Evolutionary conservation across 2,329 filamentous ascomycete species (phyloP), one percentile per base, ranked within the genome.

Genomic region (Talaromyces sp.): DNA sequence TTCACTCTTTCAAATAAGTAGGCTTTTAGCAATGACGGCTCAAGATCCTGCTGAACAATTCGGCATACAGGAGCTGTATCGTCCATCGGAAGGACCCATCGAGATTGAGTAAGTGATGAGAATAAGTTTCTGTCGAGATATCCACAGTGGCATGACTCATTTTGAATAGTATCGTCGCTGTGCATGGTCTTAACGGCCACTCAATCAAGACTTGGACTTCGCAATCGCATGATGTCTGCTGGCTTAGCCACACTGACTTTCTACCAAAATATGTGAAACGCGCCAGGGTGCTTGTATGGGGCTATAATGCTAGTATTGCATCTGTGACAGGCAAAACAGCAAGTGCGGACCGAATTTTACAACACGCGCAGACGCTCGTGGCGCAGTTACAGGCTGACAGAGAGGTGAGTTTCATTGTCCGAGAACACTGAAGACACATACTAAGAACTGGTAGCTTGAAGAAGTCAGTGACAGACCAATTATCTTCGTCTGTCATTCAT

Each of bases 181-280:
- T 80, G 35, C 77, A 79, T 66, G 76, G 77, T 16, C 72, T 80
- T 14, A 76, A 76, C 65, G 77, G 77, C 14, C 66, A 79, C 62
- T 70, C 73, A 5, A 69, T 71, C 31, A 69, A 69, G 31, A 77
- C 77, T 52, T 80, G 77, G 76, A 75, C 73, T n/a, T 69, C 72
- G 18, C 60, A 69, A 23, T 67, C 71, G 50, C 66, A 65, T 5
- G 69, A 67, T 3, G 67, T 72, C 33, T 73, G 67, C 65, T 79
- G 77, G 77, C 69, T 80, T n/a, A 64, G 63, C 54, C 48, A 55
- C 9, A 1, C 25, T 33, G 67, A 77, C 64, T 69, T 66, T 33
- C 39, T 80, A 25, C 75, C 75, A 18, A 69, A 64, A 40, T 69
- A 75, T 58, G 62, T 75, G 5, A 65, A 63, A 11, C 68, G 66